Percentiles rank a stretch among this genome's conserved stretches.
phyloP scores from a whole-genome alignment of 2,329 filamentous ascomycete genomes.

The Hypoxylon sp. region DNA sequence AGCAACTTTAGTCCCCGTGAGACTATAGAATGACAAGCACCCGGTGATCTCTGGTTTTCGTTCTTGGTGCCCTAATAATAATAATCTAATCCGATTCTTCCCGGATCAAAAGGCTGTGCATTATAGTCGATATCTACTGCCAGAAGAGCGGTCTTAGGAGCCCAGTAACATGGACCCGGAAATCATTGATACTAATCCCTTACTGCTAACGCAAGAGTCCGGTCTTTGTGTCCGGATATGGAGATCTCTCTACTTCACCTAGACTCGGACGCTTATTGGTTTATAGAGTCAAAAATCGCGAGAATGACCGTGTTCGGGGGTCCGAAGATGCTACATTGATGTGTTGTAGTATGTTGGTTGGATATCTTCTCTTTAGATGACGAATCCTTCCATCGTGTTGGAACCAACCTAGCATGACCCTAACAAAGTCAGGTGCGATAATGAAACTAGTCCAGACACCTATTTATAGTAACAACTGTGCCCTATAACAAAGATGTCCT shows the following conservation, averaged over 20 bases:
- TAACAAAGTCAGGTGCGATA: neutral
- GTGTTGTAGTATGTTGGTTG: neutral
- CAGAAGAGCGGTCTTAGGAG: neutral
- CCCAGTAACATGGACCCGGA: no score
- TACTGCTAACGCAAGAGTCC: neutral
- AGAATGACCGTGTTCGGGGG: neutral
- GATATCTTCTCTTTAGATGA: neutral
- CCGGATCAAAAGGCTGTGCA: neutral
- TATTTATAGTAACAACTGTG: neutral
- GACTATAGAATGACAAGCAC: no score
- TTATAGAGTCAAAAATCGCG: neutral
- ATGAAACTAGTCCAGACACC: neutral
- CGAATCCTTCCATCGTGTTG: neutral
- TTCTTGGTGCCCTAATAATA: neutral
- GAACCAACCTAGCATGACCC: neutral
- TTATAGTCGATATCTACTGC: neutral
- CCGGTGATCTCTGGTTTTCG: no score
- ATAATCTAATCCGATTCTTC: neutral
- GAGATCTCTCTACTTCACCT: neutral
- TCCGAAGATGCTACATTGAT: neutral
- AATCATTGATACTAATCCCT: neutral
- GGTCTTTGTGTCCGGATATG: neutral
- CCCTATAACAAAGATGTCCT: neutral
- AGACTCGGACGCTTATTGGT: neutral
- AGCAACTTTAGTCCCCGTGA: no score